A percentile compares a stretch with the other conserved stretches of the same genome.
Evolutionary conservation across 2,329 filamentous ascomycete genomes (phyloP).

Genomic region (Fusarium nodosum): DNA sequence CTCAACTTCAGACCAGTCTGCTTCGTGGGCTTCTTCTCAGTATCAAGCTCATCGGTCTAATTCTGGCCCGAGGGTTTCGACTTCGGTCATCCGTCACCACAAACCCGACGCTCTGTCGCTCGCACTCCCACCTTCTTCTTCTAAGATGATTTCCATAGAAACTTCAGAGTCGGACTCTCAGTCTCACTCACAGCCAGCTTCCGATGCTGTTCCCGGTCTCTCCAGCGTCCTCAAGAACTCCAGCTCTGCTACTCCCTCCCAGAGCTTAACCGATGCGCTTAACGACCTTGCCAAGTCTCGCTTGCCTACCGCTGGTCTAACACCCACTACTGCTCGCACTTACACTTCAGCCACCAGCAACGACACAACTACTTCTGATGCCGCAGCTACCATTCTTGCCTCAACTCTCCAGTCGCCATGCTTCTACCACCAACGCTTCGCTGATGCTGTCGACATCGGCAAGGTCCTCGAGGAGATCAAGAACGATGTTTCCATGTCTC

Average conservation of each 20-base stretch:
- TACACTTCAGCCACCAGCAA: conserved; percentile 29
- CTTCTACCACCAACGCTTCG: conserved; percentile 97
- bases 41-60: conserved; percentile 53
- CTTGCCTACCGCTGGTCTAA: conserved; percentile 49
- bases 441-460: conserved; percentile 94
- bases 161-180: conserved; percentile 52
- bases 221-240: conserved; percentile 43
- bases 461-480: conserved; percentile 95
- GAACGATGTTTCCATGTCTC: conserved; percentile 89
- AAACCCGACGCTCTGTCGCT: conserved; percentile 75
- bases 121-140: conserved; percentile 32
- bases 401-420: conserved; percentile 86
- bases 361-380: conserved; percentile 31
- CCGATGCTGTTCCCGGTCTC: conserved; percentile 22
- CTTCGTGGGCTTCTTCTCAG: conserved; percentile 47
- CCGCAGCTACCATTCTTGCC: conserved; percentile 34
- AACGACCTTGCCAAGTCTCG: conserved; percentile 64
- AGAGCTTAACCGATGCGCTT: conserved; percentile 74
- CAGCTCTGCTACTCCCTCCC: conserved; percentile 62
- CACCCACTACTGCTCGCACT: conserved; percentile 44
- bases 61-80: conserved; percentile 82
- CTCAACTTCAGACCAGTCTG: conserved; percentile 16
- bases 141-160: conserved; percentile 63
- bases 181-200: conserved; percentile 42
- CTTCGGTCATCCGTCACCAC: conserved; percentile 72